A percentile compares a stretch with the other conserved stretches of the same genome.
Evolutionary conservation across 1,139 yeast species (phyloP).

Genomic region (Yamadazyma epiphylla): DNA sequence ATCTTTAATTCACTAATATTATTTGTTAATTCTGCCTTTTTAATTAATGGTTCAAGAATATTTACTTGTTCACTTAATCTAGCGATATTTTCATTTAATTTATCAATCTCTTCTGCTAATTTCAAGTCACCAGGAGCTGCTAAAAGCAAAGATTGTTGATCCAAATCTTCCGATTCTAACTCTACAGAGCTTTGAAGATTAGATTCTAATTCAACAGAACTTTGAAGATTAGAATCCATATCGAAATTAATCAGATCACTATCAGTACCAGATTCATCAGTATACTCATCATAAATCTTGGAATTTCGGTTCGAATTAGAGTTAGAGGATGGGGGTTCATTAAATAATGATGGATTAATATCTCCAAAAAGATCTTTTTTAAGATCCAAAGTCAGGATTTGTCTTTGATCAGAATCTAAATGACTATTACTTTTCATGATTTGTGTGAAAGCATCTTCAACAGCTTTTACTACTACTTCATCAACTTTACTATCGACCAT

Average conservation of each 20-base stretch:
- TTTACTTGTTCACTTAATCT: conserved; percentile 58
- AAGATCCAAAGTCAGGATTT: conserved; percentile 9
- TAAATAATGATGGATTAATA: neutral
- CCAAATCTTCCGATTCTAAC: conserved; percentile 7
- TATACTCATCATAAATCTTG: conserved; percentile 32
- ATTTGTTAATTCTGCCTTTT: conserved; percentile 81
- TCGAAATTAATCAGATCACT: conserved; percentile 26
- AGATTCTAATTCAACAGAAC: conserved; percentile 6
- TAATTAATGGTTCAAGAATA: conserved; percentile 61
- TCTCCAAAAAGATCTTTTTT: conserved; percentile 36
- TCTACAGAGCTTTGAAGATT: conserved; percentile 11
- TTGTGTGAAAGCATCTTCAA: conserved; percentile 67
- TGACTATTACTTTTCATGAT: conserved; percentile 40
- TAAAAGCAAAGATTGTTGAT: conserved; percentile 26
- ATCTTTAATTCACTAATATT: conserved; percentile 67
- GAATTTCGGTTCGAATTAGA: conserved; percentile 20
- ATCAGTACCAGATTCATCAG: conserved; percentile 33
- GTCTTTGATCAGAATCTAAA: conserved; percentile 17
- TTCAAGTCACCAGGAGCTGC: conserved; percentile 73
- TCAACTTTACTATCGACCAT: conserved; percentile 20
- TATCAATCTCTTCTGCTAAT: conserved; percentile 61
- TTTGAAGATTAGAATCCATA: conserved; percentile 10
- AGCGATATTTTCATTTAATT: conserved; percentile 55
- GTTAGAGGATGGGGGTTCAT: neutral
- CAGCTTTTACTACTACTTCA: conserved; percentile 51